Evolutionary conservation across 2,329 filamentous ascomycete genomes (phyloP), one percentile per base, ranked within the genome.

Genomic region (Ilyonectria mors-panacis): DNA sequence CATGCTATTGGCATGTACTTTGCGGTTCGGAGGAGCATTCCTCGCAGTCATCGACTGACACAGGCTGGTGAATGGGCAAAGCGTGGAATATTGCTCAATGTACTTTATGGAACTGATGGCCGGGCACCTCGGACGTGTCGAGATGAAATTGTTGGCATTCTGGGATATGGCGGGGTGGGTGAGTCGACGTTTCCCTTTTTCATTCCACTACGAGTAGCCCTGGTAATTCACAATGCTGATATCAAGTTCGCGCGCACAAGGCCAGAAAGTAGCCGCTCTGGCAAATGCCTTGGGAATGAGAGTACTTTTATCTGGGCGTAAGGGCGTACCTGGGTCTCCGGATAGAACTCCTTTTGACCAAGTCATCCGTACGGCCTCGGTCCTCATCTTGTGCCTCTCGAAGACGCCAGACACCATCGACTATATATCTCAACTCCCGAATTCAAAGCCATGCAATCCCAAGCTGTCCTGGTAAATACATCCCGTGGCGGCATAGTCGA

Each of bases 1-100:
- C 51, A 63, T 19, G 59, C 59, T 8, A 50, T 63, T 23, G 59
- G 59, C 2, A 10, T 56, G 15, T 63, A 63, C 21, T 63, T 63
- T 15, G 28, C 59, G 1, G 44, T 50, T 6, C 51, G 59, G 15
- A 35, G 59, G n/a, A 48, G 51, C 15, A 56, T 63, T n/a, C 15
- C 51, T 9, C n/a, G 12, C 3, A 56, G 26, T 15, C 59, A 63
- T 21, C 59, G 28, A 6, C 17, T 63, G 7, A 63, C 59, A 4
- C 59, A 63, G 10, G 59, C 50, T 21, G 28, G 19, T 6, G 51
- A 56, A 28, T 63, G 59, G 59, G 28, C 51, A 10, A 19, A 50
- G 17, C 51, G 28, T 19, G 59, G 59, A 6, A 26, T 56, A 42
- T 19, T 45, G 51, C 17, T 63, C 8, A 48, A 19, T 6, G 23